Percentiles rank a stretch among this genome's conserved stretches.
phyloP scores from a whole-genome alignment of 257 asterid genomes.

The Petunia secreta region DNA sequence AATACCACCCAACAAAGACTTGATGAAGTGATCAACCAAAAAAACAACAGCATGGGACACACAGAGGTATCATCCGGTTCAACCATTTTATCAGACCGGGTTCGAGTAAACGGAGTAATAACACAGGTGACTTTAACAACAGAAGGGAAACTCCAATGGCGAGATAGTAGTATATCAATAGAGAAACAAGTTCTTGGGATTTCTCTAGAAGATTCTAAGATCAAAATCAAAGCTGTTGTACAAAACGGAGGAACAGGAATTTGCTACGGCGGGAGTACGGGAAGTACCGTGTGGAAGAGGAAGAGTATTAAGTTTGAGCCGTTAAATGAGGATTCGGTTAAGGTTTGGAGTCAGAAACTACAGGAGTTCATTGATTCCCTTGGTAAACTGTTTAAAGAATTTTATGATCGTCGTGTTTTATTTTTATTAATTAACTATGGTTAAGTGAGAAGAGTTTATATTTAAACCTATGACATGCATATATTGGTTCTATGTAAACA shows the following conservation, averaged over 20 bases:
- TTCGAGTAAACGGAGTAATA: slow-evolving; percentile 48
- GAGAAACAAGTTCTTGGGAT: slow-evolving; percentile 78
- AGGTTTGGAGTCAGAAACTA: slow-evolving; percentile 62
- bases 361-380: slow-evolving; percentile 68
- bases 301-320: slow-evolving; percentile 48
- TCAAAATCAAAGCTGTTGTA: slow-evolving; percentile 58
- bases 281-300: slow-evolving; percentile 47
- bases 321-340: slow-evolving; percentile 45
- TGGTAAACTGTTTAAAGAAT: slow-evolving; percentile 43
- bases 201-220: slow-evolving; percentile 52
- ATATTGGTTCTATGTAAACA: too few relatives aligned
- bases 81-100: slow-evolving; percentile 53
- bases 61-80: not conserved
- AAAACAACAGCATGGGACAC: not conserved
- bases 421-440: too few relatives aligned
- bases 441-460: too few relatives aligned
- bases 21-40: too few relatives aligned
- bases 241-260: slow-evolving; percentile 44
- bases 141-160: slow-evolving; percentile 65
- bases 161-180: slow-evolving; percentile 46
- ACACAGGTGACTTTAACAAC: slow-evolving; percentile 55
- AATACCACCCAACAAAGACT: too few relatives aligned
- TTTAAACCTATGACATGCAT: too few relatives aligned
- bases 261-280: slow-evolving; percentile 46
- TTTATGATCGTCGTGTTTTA: too few relatives aligned